Percentiles rank a stretch among this genome's conserved stretches.
Evolutionary conservation across 164 flowering plant genomes (phyloP).

Genomic region (Saururus chinensis): DNA sequence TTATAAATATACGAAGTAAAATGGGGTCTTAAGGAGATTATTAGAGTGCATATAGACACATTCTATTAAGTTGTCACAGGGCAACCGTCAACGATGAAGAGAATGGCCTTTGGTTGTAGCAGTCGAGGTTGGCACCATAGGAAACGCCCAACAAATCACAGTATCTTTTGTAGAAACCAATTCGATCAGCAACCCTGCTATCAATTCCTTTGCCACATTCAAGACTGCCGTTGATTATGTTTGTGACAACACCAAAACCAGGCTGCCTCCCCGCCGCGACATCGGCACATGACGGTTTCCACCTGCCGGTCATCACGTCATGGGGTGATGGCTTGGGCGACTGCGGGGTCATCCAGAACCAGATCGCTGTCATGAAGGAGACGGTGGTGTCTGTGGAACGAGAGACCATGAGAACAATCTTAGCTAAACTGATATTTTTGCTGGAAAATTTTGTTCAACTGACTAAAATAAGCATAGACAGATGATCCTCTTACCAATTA

Average conservation of each 20-base stretch:
- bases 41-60: too few species aligned
- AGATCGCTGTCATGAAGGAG: conserved; percentile 33
- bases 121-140: conserved; percentile 9
- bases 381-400: conserved; percentile 14
- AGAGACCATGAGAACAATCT: neutral
- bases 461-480: neutral
- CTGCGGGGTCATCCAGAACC: conserved; percentile 39
- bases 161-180: conserved; percentile 10
- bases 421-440: too few species aligned
- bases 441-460: too few species aligned
- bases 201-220: conserved; percentile 19
- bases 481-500: neutral
- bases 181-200: conserved; percentile 6
- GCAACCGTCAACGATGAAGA: too few species aligned
- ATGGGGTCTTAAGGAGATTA: too few species aligned
- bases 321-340: conserved; percentile 34
- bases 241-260: conserved; percentile 32
- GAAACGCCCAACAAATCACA: conserved; percentile 5
- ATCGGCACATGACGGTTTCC: conserved; percentile 24
- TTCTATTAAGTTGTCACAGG: neutral
- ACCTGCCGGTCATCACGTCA: conserved; percentile 27
- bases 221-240: conserved; percentile 38
- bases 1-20: too few species aligned
- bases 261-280: conserved; percentile 17
- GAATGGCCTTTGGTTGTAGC: conserved; percentile 3